phyloP scores from a whole-genome alignment of 2,329 filamentous ascomycete genomes.

The Colletotrichum higginsianum region DNA sequence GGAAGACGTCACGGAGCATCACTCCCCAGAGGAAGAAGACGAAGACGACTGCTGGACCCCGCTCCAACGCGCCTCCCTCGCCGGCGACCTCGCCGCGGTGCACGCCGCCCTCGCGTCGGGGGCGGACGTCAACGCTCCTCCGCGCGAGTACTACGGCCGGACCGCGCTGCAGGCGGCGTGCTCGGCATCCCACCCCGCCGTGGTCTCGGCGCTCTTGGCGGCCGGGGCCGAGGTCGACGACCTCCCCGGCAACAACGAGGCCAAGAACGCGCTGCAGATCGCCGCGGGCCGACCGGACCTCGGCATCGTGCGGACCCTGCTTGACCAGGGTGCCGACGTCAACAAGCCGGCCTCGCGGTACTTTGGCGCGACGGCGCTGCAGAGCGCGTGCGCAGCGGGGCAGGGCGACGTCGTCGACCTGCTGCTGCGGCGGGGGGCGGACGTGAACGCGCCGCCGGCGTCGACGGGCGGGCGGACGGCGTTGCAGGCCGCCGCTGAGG shows the following conservation, averaged over 20 bases:
- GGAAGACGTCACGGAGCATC: background rate
- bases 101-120: slow-evolving; percentile 46
- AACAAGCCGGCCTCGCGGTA: slow-evolving; percentile 51
- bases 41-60: slow-evolving; percentile 53
- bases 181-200: slow-evolving; percentile 45
- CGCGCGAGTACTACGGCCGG: slow-evolving; percentile 53
- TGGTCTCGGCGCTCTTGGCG: slow-evolving; percentile 49
- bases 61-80: slow-evolving; percentile 52
- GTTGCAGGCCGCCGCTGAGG: slow-evolving; percentile 44
- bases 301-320: slow-evolving; percentile 47
- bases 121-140: slow-evolving; percentile 51
- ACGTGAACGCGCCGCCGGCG: slow-evolving; percentile 49
- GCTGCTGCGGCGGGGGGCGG: slow-evolving; percentile 52
- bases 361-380: slow-evolving; percentile 56
- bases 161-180: slow-evolving; percentile 57
- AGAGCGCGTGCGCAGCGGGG: slow-evolving; percentile 51
- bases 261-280: slow-evolving; percentile 55
- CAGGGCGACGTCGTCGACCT: slow-evolving; percentile 45
- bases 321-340: slow-evolving; percentile 50
- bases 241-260: slow-evolving; percentile 53
- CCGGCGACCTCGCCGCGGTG: slow-evolving; percentile 49
- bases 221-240: slow-evolving; percentile 53
- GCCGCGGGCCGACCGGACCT: slow-evolving; percentile 50
- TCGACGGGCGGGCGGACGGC: slow-evolving; percentile 44
- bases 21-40: slow-evolving; percentile 16